Evolutionary conservation across 768 basidiomycete species (phyloP).

Genomic region (Sarcomyxa edulis): DNA sequence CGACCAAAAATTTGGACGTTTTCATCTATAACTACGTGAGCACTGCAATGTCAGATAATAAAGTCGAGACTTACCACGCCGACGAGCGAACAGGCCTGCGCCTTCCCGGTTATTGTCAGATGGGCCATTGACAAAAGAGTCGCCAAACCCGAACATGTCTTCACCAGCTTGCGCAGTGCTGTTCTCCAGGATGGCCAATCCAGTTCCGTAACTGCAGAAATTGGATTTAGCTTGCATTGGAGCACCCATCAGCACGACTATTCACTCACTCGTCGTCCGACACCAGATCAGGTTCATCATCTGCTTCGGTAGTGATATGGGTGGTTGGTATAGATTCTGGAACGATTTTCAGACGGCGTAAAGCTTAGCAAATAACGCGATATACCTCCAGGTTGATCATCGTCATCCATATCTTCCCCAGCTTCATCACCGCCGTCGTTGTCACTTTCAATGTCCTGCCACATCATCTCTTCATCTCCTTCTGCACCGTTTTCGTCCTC

Average conservation of each 20-base stretch:
- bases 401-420: constrained; percentile 48
- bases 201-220: constrained; percentile 30
- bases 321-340: constrained; percentile 54
- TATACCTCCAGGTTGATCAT: too few species aligned
- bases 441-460: too few species aligned
- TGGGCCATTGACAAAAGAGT: constrained; percentile 36
- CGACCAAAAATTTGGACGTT: constrained; percentile 62
- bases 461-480: constrained; percentile 47
- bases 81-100: constrained; percentile 43
- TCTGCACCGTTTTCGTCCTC: constrained; percentile 45
- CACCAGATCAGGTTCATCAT: constrained; percentile 52
- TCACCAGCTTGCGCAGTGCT: constrained; percentile 33
- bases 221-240: background rate
- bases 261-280: constrained; percentile 68
- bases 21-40: constrained; percentile 33
- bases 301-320: constrained; percentile 58
- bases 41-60: background rate
- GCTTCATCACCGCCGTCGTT: constrained; percentile 45
- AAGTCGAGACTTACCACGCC: constrained; percentile 39
- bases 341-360: too few species aligned
- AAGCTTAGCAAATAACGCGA: too few species aligned
- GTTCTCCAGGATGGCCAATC: constrained; percentile 32
- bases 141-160: constrained; percentile 51
- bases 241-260: too few species aligned
- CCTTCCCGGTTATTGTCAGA: constrained; percentile 36